Evolutionary conservation across 306 rosid species (phyloP).

Genomic region (Echinosophora koreensis): DNA sequence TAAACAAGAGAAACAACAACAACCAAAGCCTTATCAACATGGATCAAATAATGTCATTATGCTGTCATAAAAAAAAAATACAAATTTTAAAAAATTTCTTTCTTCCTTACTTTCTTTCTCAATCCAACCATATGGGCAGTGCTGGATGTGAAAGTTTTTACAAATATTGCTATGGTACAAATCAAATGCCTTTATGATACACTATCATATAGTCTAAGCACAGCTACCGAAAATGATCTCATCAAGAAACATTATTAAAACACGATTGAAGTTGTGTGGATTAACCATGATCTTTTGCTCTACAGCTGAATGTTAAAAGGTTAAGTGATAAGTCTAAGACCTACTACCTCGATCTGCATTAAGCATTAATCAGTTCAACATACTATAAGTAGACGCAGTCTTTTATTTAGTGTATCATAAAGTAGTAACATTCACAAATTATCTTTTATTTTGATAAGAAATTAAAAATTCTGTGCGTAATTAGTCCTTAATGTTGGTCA

Average conservation of each 20-base stretch:
- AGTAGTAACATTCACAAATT: background rate
- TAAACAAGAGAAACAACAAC: background rate
- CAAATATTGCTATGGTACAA: background rate
- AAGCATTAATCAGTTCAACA: constrained; percentile 15
- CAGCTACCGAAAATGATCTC: background rate
- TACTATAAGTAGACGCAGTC: background rate
- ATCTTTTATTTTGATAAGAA: background rate
- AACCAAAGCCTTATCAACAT: too few species aligned
- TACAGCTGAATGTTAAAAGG: constrained; percentile 13
- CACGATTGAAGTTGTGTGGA: background rate
- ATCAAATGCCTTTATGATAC: background rate
- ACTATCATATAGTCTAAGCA: constrained; percentile 6
- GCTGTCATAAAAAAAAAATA: background rate
- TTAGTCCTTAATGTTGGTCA: background rate
- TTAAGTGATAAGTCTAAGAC: constrained; percentile 12
- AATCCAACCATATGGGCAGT: background rate
- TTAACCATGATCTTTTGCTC: constrained; percentile 8
- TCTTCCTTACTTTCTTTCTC: constrained; percentile 8
- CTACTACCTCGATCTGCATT: background rate
- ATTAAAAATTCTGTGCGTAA: background rate
- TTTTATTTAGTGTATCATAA: background rate
- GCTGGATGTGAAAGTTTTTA: background rate
- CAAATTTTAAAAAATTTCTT: background rate
- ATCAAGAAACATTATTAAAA: constrained; percentile 12
- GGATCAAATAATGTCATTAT: too few species aligned